phyloP scores from a whole-genome alignment of 225 moss, liverwort and hornwort genomes.

The Antitrichia curtipendula region DNA sequence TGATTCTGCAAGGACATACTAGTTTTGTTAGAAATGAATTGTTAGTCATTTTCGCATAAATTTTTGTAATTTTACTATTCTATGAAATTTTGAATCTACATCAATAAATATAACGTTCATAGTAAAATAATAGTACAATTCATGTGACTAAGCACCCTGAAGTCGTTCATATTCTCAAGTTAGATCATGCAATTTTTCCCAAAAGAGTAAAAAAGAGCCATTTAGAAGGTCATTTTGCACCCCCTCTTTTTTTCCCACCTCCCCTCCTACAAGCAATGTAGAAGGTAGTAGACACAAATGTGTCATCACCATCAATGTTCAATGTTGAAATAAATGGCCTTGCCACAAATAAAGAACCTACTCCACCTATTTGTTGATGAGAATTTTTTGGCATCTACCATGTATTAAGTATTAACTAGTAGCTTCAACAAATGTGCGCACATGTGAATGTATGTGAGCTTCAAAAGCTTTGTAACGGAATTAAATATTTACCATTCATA shows the following conservation, averaged over 20 bases:
- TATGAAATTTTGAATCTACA: not conserved
- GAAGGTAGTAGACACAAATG: not conserved
- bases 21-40: no score
- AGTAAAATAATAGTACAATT: not conserved
- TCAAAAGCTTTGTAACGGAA: not conserved
- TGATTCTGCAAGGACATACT: no score
- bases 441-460: not conserved
- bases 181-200: not conserved
- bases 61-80: not conserved
- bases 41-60: no score
- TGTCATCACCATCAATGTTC: not conserved
- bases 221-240: fast-evolving
- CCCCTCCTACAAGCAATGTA: fast-evolving
- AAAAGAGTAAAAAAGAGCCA: not conserved
- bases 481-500: not conserved
- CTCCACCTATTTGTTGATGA: not conserved
- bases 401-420: not conserved
- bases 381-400: not conserved
- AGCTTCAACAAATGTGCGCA: not conserved
- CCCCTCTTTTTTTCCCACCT: fast-evolving
- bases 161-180: not conserved
- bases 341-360: fast-evolving
- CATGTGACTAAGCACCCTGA: not conserved
- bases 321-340: not conserved
- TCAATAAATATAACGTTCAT: not conserved